A percentile compares a stretch with the other conserved stretches of the same genome.
phyloP scores from a whole-genome alignment of 2,329 filamentous ascomycete species.

The Myriosclerotinia duriaeana region DNA sequence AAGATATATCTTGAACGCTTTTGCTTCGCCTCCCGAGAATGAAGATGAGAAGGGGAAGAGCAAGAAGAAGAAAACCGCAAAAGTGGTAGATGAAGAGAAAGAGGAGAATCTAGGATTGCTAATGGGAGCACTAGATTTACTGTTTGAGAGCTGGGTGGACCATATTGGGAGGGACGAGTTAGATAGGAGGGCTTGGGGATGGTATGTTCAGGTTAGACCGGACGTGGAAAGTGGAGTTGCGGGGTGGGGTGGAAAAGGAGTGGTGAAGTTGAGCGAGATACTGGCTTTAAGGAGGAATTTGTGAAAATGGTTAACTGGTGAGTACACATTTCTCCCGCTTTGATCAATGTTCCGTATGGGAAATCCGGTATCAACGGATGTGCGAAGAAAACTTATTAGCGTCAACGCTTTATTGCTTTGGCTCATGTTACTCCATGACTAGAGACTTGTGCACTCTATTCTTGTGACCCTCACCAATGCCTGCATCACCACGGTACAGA shows the following conservation, averaged over 20 bases:
- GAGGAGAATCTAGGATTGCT: conserved; percentile 68
- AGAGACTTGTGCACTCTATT: background rate
- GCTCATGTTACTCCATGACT: background rate
- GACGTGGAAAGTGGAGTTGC: conserved; percentile 71
- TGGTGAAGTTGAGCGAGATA: conserved; percentile 65
- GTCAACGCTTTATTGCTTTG: background rate
- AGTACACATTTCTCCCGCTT: background rate
- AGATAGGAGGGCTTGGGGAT: conserved; percentile 74
- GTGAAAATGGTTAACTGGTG: conserved; percentile 23
- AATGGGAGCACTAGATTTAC: conserved; percentile 67
- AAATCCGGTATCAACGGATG: background rate
- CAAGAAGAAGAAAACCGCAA: conserved; percentile 54
- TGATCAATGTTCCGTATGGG: background rate
- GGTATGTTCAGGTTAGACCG: conserved; percentile 77
- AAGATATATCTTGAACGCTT: conserved; percentile 58
- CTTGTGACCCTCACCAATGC: background rate
- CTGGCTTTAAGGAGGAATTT: conserved; percentile 54
- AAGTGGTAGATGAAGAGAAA: conserved; percentile 58
- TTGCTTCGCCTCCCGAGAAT: conserved; percentile 46
- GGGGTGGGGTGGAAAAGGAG: conserved; percentile 82
- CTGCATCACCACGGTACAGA: background rate
- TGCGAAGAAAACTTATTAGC: background rate
- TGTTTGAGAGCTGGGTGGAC: conserved; percentile 73
- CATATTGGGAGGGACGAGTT: conserved; percentile 64
- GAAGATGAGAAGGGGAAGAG: conserved; percentile 32